Percentiles rank a stretch among this genome's conserved stretches.
phyloP scores from a whole-genome alignment of 768 basidiomycete genomes.

The Crassisporium funariophilum region DNA sequence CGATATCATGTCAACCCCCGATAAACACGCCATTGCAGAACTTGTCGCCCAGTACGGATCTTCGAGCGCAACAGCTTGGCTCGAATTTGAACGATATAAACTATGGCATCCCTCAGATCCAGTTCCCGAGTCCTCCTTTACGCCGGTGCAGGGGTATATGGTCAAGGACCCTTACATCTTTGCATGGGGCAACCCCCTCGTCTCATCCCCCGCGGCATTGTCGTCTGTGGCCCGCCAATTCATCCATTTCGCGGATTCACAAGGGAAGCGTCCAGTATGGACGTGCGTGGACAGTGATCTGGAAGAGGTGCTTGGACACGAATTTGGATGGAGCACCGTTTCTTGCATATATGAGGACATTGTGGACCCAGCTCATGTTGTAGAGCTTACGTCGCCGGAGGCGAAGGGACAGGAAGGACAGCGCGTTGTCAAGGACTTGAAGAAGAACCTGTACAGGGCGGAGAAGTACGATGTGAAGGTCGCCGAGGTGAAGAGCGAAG shows the following conservation, averaged over 20 bases:
- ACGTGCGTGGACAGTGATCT: conserved; percentile 56
- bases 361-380: conserved; percentile 48
- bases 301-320: conserved; percentile 47
- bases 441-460: conserved; percentile 62
- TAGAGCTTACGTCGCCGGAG: conserved; percentile 39
- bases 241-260: conserved; percentile 41
- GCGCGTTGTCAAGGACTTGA: conserved; percentile 55
- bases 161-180: conserved; percentile 53
- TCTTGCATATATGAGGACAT: conserved; percentile 67
- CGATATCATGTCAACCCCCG: no score
- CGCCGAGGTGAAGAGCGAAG: conserved; percentile 37
- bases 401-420: conserved; percentile 38
- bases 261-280: conserved; percentile 59
- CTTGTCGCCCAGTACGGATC: conserved; percentile 70
- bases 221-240: conserved; percentile 42
- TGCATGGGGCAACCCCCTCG: conserved; percentile 66
- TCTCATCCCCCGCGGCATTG: conserved; percentile 41
- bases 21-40: no score
- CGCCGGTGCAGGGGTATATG: conserved; percentile 63
- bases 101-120: conserved; percentile 44
- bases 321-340: conserved; percentile 59
- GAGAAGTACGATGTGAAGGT: conserved; percentile 56
- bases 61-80: conserved; percentile 70
- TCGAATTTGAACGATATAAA: conserved; percentile 57
- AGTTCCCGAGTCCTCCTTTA: conserved; percentile 41